Conservation (phyloP, 1,284 basidiomycete genomes). For the Pascua guehoae region DNA sequence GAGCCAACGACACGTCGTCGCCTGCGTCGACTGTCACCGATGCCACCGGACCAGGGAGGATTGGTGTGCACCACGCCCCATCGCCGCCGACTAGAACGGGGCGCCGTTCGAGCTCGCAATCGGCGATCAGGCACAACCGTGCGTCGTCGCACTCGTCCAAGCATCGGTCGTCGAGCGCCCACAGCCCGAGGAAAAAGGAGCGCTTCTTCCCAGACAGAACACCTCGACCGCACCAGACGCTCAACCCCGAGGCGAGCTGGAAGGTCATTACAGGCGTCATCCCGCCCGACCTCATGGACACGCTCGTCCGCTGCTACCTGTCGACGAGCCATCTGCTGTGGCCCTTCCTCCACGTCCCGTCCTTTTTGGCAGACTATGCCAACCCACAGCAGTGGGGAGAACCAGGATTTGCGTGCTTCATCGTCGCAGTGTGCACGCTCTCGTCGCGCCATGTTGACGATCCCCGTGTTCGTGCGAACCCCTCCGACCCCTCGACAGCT, state of each 20-base stretch:
- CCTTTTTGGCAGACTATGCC: slow-evolving; percentile 81
- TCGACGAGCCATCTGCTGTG: slow-evolving; percentile 87
- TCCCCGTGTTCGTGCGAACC: slow-evolving; percentile 73
- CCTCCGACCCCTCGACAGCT: slow-evolving; percentile 72
- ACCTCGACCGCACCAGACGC: slow-evolving; percentile 61
- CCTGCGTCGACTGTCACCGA: slow-evolving; percentile 12
- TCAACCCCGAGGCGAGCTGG: slow-evolving; percentile 67
- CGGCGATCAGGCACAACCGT: slow-evolving; percentile 1
- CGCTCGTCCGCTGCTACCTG: slow-evolving; percentile 55
- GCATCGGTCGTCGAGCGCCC: slow-evolving; percentile 18
- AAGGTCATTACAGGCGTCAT: slow-evolving; percentile 76
- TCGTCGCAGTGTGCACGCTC: slow-evolving; percentile 81
- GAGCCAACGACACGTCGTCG: slow-evolving; percentile 14
- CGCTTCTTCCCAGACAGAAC: slow-evolving; percentile 62
- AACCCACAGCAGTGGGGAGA: slow-evolving; percentile 89
- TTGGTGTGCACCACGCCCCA: slow-evolving; percentile 1
- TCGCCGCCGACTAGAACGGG: slow-evolving; percentile 6
- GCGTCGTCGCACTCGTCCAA: slow-evolving; percentile 12
- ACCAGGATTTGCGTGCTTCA: slow-evolving; percentile 84
- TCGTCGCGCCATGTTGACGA: slow-evolving; percentile 87
- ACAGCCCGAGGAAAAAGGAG: slow-evolving; percentile 24
- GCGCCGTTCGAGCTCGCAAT: slow-evolving; percentile 20
- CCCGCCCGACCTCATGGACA: slow-evolving; percentile 84
- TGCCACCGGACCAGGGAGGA: neutral
- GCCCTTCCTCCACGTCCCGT: slow-evolving; percentile 84